These are phyloP conservation scores for Marasmius fiardii DNA, from an alignment of 1,284 basidiomycete species.

Conservation along the genomic window DNA sequence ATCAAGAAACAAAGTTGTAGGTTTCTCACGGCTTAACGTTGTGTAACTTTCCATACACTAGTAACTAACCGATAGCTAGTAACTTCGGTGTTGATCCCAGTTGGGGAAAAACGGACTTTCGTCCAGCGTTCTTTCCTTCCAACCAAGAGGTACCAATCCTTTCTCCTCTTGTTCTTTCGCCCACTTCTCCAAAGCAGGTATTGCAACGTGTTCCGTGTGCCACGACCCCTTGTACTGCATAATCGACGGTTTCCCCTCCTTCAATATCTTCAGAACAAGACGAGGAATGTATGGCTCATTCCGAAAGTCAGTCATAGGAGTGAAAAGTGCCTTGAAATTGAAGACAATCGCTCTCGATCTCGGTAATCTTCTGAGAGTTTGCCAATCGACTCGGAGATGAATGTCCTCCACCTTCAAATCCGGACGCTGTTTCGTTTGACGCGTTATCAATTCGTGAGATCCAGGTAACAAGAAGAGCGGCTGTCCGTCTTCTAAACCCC, in stretches of 20 bases:
- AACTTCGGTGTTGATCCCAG: slow-evolving; percentile 24
- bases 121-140: slow-evolving; percentile 43
- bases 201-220: slow-evolving; percentile 37
- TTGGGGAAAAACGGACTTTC: slow-evolving; percentile 49
- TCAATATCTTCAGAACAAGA: slow-evolving; percentile 36
- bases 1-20: too few species aligned
- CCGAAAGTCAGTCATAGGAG: slow-evolving; percentile 38
- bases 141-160: slow-evolving; percentile 40
- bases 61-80: too few species aligned
- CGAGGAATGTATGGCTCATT: slow-evolving; percentile 44
- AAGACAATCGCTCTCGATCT: slow-evolving; percentile 43
- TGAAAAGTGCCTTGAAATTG: slow-evolving; percentile 51
- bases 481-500: slow-evolving; percentile 45
- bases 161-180: slow-evolving; percentile 42
- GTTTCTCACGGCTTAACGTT: too few species aligned
- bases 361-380: slow-evolving; percentile 47
- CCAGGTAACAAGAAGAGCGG: slow-evolving; percentile 39
- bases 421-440: slow-evolving; percentile 27
- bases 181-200: slow-evolving; percentile 44
- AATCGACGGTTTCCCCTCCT: slow-evolving; percentile 34
- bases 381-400: slow-evolving; percentile 49
- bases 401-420: slow-evolving; percentile 36
- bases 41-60: too few species aligned
- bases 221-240: slow-evolving; percentile 41
- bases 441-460: slow-evolving; percentile 30